These are phyloP conservation scores for Penicillium fuscoglaucum DNA, from an alignment of 2,329 filamentous ascomycete genomes.

Conservation along the genomic window DNA sequence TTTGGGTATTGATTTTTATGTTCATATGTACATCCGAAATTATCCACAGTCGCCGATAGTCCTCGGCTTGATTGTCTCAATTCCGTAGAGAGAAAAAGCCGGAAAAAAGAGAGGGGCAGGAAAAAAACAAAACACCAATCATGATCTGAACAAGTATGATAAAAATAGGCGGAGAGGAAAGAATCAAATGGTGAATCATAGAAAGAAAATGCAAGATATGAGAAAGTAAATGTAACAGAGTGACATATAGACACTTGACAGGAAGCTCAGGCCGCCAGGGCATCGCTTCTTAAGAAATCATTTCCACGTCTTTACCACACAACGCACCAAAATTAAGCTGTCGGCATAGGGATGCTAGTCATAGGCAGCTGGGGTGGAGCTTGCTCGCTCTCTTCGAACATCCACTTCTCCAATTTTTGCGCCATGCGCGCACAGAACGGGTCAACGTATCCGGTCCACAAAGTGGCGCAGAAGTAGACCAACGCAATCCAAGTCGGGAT, in stretches of 20 bases:
- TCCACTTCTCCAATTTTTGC: slow-evolving; percentile 49
- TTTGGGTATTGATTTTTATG: slow-evolving; percentile 5
- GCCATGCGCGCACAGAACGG: slow-evolving; percentile 52
- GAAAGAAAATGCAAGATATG: slow-evolving; percentile 1
- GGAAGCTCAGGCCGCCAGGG: slow-evolving; percentile 8
- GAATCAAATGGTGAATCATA: neutral
- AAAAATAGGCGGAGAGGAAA: neutral
- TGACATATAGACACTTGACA: neutral
- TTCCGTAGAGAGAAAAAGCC: neutral
- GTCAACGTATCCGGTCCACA: slow-evolving; percentile 56
- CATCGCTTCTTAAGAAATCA: slow-evolving; percentile 4
- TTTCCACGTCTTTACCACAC: neutral
- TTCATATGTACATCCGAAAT: slow-evolving; percentile 9
- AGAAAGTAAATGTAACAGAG: neutral
- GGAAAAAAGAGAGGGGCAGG: neutral
- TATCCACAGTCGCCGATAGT: neutral
- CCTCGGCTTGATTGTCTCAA: neutral
- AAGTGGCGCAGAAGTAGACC: slow-evolving; percentile 50
- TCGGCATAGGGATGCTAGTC: slow-evolving; percentile 30
- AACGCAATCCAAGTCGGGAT: slow-evolving; percentile 50
- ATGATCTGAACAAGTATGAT: slow-evolving; percentile 5
- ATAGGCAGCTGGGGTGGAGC: slow-evolving; percentile 22
- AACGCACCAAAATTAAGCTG: slow-evolving; percentile 1
- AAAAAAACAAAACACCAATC: neutral
- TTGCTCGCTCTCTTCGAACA: slow-evolving; percentile 50